Percentiles rank a stretch among this genome's conserved stretches.
phyloP scores from a whole-genome alignment of 2,329 filamentous ascomycete genomes.

The Sphaerulina musiva region DNA sequence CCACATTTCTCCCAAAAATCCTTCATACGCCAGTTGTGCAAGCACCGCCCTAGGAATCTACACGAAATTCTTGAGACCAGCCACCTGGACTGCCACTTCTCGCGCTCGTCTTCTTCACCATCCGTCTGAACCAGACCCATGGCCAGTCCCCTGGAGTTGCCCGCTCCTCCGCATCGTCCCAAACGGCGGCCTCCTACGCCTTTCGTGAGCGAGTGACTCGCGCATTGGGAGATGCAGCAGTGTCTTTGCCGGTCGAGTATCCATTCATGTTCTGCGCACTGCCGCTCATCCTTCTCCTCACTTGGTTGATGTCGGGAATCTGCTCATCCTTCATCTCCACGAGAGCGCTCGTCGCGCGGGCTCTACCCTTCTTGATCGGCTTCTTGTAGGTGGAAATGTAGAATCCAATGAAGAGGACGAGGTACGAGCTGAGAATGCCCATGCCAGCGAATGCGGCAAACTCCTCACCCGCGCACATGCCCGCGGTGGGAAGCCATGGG shows the following conservation, averaged over 20 bases:
- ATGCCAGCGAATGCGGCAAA: constrained; percentile 92
- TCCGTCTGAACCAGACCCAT: constrained; percentile 1
- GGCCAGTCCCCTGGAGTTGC: constrained; percentile 12
- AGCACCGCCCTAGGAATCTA: constrained; percentile 5
- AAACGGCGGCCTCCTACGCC: constrained; percentile 46
- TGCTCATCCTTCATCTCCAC: constrained; percentile 77
- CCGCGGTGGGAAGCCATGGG: constrained; percentile 72
- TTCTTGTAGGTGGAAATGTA: constrained; percentile 96
- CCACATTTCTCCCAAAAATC: not conserved
- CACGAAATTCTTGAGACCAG: constrained; percentile 4
- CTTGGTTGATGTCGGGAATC: constrained; percentile 50
- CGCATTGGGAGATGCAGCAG: constrained; percentile 50
- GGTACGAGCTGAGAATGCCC: constrained; percentile 85
- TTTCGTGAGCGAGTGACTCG: constrained; percentile 62
- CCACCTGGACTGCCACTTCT: constrained; percentile 3
- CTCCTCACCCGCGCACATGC: constrained; percentile 89
- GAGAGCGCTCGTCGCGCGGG: constrained; percentile 74
- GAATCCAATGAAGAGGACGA: constrained; percentile 98
- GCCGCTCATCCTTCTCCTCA: constrained; percentile 47
- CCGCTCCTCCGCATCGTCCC: constrained; percentile 19
- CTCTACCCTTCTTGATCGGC: constrained; percentile 64
- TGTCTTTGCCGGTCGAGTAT: constrained; percentile 35
- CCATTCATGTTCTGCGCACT: constrained; percentile 29
- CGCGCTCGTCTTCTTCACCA: not conserved
- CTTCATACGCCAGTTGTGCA: constrained; percentile 2